phyloP scores from a whole-genome alignment of 2,329 filamentous ascomycete genomes.

The Simplicillium aogashimaense region DNA sequence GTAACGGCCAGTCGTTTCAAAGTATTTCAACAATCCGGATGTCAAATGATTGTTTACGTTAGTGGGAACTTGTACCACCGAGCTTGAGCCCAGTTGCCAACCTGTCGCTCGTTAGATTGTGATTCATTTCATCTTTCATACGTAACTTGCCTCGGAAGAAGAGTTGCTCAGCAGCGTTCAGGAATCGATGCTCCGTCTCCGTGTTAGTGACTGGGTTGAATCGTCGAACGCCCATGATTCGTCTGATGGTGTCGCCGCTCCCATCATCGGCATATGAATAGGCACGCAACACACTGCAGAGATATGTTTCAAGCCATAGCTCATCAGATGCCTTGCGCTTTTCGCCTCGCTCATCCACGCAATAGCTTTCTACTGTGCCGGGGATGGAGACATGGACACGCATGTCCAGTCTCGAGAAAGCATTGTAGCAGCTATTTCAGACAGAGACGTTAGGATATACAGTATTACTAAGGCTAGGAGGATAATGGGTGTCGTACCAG shows the following conservation, averaged over 20 bases:
- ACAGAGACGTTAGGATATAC: too few relatives aligned
- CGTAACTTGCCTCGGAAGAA: constrained; percentile 70
- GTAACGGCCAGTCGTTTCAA: constrained; percentile 88
- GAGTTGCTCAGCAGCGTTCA: constrained; percentile 85
- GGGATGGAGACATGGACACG: constrained; percentile 96
- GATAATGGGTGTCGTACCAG: constrained; percentile 48
- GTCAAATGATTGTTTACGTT: constrained; percentile 94
- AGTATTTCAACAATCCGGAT: constrained; percentile 87
- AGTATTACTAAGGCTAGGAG: too few relatives aligned
- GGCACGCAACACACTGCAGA: constrained; percentile 86
- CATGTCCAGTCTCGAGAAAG: constrained; percentile 96
- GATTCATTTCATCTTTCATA: neutral
- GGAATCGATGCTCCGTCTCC: constrained; percentile 93
- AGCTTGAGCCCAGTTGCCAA: constrained; percentile 92
- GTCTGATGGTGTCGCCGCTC: constrained; percentile 86
- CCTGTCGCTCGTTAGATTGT: constrained; percentile 44
- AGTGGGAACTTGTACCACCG: constrained; percentile 94
- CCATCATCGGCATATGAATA: constrained; percentile 97
- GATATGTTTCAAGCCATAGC: constrained; percentile 93
- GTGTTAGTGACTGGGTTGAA: constrained; percentile 98
- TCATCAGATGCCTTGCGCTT: constrained; percentile 89
- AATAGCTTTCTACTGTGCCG: constrained; percentile 93
- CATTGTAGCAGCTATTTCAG: constrained; percentile 76
- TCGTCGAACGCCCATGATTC: constrained; percentile 90
- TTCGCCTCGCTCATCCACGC: constrained; percentile 91